Conservation (phyloP, 148 eudicot genomes). For the Arctostaphylos glauca region DNA sequence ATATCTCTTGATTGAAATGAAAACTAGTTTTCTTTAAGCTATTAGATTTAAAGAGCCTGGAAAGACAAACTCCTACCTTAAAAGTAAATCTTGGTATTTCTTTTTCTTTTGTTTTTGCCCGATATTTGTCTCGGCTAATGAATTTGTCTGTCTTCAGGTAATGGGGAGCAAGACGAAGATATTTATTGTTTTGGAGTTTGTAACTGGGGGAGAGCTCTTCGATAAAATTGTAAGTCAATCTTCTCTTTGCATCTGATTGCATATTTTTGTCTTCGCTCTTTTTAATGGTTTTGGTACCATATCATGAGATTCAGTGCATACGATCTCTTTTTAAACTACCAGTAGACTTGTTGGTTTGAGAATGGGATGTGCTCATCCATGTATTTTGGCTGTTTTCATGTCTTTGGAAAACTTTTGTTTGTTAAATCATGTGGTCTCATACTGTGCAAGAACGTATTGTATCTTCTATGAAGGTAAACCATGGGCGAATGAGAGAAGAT, state of each 20-base stretch:
- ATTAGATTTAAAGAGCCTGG: not conserved
- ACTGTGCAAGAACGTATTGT: not conserved
- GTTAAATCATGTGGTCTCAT: not conserved
- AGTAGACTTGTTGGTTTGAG: not conserved
- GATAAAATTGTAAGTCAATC: constrained; percentile 83
- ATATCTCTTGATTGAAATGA: constrained; percentile 8
- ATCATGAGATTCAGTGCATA: not conserved
- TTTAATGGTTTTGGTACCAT: not conserved
- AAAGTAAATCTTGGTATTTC: not conserved
- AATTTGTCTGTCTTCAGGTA: constrained; percentile 50
- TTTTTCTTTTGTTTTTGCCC: not conserved
- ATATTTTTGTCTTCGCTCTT: not conserved
- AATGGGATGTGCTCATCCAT: not conserved
- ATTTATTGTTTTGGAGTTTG: constrained; percentile 82
- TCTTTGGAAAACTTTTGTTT: not conserved
- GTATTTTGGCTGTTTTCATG: not conserved
- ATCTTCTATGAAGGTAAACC: constrained; percentile 52
- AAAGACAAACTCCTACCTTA: not conserved
- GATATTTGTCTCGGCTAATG: not conserved
- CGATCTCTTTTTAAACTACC: not conserved
- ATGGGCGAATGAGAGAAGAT: constrained; percentile 87
- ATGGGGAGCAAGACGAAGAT: constrained; percentile 95
- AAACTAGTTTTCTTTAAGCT: not conserved
- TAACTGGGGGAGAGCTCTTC: constrained; percentile 94
- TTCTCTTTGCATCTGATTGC: constrained; percentile 5